phyloP scores from a whole-genome alignment of 805 yeast species.

The Cyberlindnera veronae region DNA sequence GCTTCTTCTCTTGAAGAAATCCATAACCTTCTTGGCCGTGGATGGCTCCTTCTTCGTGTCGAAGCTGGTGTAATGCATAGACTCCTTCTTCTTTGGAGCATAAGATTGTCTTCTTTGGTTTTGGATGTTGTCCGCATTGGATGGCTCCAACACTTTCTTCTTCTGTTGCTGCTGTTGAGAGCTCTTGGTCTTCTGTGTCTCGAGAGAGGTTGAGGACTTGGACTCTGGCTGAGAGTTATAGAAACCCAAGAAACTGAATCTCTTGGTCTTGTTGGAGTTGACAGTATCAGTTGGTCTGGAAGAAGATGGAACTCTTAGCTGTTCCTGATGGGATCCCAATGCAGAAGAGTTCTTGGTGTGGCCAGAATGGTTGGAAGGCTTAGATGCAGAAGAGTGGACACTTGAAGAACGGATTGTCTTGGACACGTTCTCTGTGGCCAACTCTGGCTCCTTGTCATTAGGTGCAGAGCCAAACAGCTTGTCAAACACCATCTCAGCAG shows the following conservation, averaged over 20 bases:
- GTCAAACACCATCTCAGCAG: constrained; percentile 28
- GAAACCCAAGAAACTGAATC: constrained; percentile 41
- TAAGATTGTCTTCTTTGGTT: constrained; percentile 9
- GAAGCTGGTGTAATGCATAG: constrained; percentile 26
- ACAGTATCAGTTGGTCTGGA: constrained; percentile 7
- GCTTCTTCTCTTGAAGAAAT: constrained; percentile 70
- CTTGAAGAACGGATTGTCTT: constrained; percentile 15
- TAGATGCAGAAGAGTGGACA: constrained; percentile 15
- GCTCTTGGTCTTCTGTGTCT: constrained; percentile 3
- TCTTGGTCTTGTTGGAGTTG: constrained; percentile 26
- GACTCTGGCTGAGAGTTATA: constrained; percentile 21
- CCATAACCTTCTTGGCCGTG: constrained; percentile 75
- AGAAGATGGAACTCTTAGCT: constrained; percentile 13
- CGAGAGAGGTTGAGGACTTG: constrained; percentile 10
- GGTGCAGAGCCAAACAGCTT: constrained; percentile 25
- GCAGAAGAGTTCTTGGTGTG: constrained; percentile 16
- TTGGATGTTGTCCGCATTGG: constrained; percentile 22
- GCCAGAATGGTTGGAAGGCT: constrained; percentile 17
- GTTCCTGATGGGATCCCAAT: constrained; percentile 6
- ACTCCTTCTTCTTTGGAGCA: constrained; percentile 17
- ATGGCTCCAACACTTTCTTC: constrained; percentile 26
- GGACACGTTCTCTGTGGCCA: constrained; percentile 5
- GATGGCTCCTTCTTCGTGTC: constrained; percentile 52
- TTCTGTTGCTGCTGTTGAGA: constrained; percentile 8
- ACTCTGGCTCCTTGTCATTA: constrained; percentile 5